Percentiles rank a stretch among this genome's conserved stretches.
Evolutionary conservation across 2,329 filamentous ascomycete species (phyloP).

Genomic region (Phyllachora maydis): DNA sequence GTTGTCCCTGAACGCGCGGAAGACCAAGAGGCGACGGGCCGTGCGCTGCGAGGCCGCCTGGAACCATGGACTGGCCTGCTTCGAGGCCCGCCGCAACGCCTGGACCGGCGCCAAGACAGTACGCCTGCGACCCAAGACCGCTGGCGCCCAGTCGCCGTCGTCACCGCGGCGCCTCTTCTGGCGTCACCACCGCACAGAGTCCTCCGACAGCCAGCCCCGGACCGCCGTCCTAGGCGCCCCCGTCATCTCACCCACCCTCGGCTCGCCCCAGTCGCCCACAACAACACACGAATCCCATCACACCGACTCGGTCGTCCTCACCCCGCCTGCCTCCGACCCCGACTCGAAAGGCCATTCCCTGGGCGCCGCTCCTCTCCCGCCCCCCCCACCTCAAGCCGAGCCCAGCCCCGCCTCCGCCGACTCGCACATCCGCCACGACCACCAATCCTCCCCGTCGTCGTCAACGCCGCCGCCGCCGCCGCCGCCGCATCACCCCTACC

Average conservation of each 20-base stretch:
- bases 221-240: constrained; percentile 3
- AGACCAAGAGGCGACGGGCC: constrained; percentile 32
- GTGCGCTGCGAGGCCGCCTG: constrained; percentile 46
- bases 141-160: constrained; percentile 15
- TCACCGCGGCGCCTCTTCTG: constrained; percentile 29
- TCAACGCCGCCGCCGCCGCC: constrained; percentile 4
- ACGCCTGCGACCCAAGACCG: constrained; percentile 24
- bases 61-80: constrained; percentile 71
- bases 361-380: constrained; percentile 4
- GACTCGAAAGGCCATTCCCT: no score
- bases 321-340: constrained; percentile 19
- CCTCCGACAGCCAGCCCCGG: constrained; percentile 5
- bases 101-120: constrained; percentile 64
- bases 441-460: constrained; percentile 6
- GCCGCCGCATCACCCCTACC: constrained; percentile 13
- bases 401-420: no score
- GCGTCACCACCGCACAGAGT: constrained; percentile 19
- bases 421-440: constrained; percentile 6
- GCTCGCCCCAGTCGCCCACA: constrained; percentile 9
- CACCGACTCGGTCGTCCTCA: constrained; percentile 12
- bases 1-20: constrained; percentile 22
- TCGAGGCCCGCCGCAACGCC: constrained; percentile 53
- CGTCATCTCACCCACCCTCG: constrained; percentile 1
- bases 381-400: no score
- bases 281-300: constrained; percentile 5